Base-by-base conservation (phyloP, 768 basidiomycete genomes). In the Boletus edulis region DNA sequence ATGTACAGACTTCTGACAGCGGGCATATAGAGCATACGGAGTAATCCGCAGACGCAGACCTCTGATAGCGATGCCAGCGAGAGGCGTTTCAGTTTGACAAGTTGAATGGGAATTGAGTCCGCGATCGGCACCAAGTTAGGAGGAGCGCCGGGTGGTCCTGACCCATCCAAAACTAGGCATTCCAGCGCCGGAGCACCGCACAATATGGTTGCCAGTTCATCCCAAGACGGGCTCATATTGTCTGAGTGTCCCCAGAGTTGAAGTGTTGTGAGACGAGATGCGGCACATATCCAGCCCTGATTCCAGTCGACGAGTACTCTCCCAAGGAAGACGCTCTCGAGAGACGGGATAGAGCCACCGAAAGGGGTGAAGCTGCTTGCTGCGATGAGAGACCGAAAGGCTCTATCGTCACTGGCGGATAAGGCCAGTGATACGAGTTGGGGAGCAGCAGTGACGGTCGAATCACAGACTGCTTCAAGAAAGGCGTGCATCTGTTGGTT, bases 221-320 rank as follows among this genome's bases (percentile, higher is more conserved):
- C 58, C 66, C 77, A 86, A 7, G 76, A 75, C 3, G 86, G 87
- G 7, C 84, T 78, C 20, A 87, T 83, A 65, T 87, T 81, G 20
- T 76, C 72, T 7, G 78, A 71, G 62, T 87, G 85, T 67, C 81
- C 85, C 3, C 80, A 79, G 45, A 89, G 70, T 61, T 86, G 81
- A 17, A 89, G 62, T n/a, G 80, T 78, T 18, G 66, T 63, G 24
- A 88, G 67, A 29, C 53, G 49, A 40, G 49, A 17, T n/a, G 52
- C 53, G 18, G 46, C 29, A 15, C 42, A 39, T 22, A 62, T 37
- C 5, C 73, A 58, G 5, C 75, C 70, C 22, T 72, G 68, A 24
- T 76, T 73, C 87, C 87, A 89, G 54, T 82, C 77, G 37, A 89
- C 67, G 60, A 87, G 84, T 15, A 87, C 82, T 34, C 85, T 85